Evolutionary conservation across 1,284 basidiomycete species (phyloP).

Genomic region (Malassezia cuniculi): DNA sequence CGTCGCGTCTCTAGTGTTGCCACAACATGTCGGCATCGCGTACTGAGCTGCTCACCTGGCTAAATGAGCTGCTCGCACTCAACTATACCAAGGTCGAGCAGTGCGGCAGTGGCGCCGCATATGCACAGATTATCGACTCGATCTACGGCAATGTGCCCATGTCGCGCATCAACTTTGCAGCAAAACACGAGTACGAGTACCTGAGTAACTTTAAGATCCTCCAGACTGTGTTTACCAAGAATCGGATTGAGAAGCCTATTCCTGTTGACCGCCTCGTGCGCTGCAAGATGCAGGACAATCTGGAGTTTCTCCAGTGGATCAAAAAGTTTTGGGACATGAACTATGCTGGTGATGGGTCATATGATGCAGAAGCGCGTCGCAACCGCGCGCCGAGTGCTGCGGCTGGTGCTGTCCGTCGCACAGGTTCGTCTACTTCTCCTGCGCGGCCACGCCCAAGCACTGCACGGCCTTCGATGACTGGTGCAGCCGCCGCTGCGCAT

Average conservation of each 20-base stretch:
- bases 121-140: slow-evolving; percentile 62
- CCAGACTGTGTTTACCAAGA: slow-evolving; percentile 53
- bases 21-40: slow-evolving; percentile 47
- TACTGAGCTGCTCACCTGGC: slow-evolving; percentile 79
- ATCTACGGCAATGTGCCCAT: slow-evolving; percentile 55
- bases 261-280: slow-evolving; percentile 81
- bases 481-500: no score
- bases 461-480: neutral
- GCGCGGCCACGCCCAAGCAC: slow-evolving; percentile 5
- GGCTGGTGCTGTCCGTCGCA: slow-evolving; percentile 19
- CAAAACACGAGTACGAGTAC: slow-evolving; percentile 79
- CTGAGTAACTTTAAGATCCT: slow-evolving; percentile 88
- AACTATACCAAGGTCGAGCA: slow-evolving; percentile 75
- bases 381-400: slow-evolving; percentile 51
- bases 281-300: slow-evolving; percentile 99
- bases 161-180: slow-evolving; percentile 34
- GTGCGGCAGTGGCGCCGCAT: slow-evolving; percentile 54
- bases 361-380: slow-evolving; percentile 72
- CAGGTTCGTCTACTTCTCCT: slow-evolving; percentile 3
- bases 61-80: slow-evolving; percentile 80
- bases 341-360: slow-evolving; percentile 65
- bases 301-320: slow-evolving; percentile 96
- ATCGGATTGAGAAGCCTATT: slow-evolving; percentile 89
- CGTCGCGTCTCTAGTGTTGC: slow-evolving; percentile 1
- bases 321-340: slow-evolving; percentile 91